Conservation (phyloP, 305 asterid genomes). For the Plantago coronopus region DNA sequence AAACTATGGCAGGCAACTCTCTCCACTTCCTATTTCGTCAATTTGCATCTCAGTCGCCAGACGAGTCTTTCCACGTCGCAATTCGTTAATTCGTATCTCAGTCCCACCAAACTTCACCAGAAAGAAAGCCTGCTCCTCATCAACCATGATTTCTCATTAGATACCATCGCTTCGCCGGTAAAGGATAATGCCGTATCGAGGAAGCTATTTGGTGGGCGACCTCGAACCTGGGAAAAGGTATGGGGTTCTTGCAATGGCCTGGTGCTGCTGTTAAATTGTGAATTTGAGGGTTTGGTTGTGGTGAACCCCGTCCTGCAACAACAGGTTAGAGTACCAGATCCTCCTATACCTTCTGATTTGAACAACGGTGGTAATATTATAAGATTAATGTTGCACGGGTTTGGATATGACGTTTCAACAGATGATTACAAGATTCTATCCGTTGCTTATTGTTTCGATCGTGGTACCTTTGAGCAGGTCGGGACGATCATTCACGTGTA, state of each 20-base stretch:
- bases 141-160: not conserved
- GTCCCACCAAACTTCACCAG: not conserved
- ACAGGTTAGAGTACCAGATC: not conserved
- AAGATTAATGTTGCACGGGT: too few species aligned
- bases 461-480: too few species aligned
- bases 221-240: too few species aligned
- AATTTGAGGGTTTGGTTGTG: not conserved
- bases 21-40: not conserved
- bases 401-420: not conserved
- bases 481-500: not conserved
- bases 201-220: not conserved
- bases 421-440: constrained; percentile 3
- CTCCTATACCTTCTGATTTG: not conserved
- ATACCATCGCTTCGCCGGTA: not conserved
- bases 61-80: not conserved
- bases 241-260: not conserved
- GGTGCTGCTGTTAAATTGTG: not conserved
- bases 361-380: too few species aligned
- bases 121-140: not conserved
- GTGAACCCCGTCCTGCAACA: not conserved
- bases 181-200: not conserved
- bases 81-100: not conserved
- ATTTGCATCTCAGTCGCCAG: not conserved
- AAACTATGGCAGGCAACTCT: not conserved
- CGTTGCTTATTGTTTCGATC: not conserved